These are phyloP conservation scores for Phytopythium kandeliae DNA, from an alignment of 352 stramenopile genomes.

Conservation along the genomic window DNA sequence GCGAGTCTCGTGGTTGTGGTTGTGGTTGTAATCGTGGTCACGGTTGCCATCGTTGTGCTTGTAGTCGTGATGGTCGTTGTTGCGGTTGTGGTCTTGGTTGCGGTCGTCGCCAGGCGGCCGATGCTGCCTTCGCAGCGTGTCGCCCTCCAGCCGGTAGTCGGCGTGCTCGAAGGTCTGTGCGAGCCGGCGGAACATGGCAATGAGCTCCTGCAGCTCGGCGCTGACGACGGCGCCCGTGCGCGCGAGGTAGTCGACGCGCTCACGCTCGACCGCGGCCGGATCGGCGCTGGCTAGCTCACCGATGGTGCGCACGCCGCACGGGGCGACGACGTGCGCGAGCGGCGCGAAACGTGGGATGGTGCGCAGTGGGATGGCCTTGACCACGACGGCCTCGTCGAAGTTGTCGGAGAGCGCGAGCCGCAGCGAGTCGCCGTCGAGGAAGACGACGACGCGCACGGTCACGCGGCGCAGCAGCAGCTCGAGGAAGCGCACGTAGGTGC, in stretches of 20 bases:
- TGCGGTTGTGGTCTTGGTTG: too few relatives aligned
- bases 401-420: slow-evolving; percentile 70
- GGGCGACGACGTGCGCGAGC: slow-evolving; percentile 48
- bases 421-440: slow-evolving; percentile 62
- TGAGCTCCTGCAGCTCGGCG: slow-evolving; percentile 44
- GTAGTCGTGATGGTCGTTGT: too few relatives aligned
- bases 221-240: slow-evolving; percentile 32
- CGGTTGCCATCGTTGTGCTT: too few relatives aligned
- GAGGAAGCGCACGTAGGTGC: slow-evolving; percentile 61
- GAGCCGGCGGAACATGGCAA: slow-evolving; percentile 56
- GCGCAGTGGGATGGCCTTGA: slow-evolving; percentile 62
- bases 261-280: slow-evolving; percentile 41
- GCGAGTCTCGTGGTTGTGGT: too few relatives aligned
- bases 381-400: slow-evolving; percentile 66
- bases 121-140: slow-evolving; percentile 10
- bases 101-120: background rate
- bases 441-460: slow-evolving; percentile 62
- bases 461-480: slow-evolving; percentile 61
- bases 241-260: slow-evolving; percentile 48
- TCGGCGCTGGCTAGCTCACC: slow-evolving; percentile 59
- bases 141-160: slow-evolving; percentile 37
- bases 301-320: slow-evolving; percentile 43
- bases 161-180: slow-evolving; percentile 45
- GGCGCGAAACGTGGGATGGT: slow-evolving; percentile 66
- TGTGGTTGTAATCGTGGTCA: too few relatives aligned